Conservation (phyloP, 1,284 basidiomycete species). For the Stygiomarasmius scandens region DNA sequence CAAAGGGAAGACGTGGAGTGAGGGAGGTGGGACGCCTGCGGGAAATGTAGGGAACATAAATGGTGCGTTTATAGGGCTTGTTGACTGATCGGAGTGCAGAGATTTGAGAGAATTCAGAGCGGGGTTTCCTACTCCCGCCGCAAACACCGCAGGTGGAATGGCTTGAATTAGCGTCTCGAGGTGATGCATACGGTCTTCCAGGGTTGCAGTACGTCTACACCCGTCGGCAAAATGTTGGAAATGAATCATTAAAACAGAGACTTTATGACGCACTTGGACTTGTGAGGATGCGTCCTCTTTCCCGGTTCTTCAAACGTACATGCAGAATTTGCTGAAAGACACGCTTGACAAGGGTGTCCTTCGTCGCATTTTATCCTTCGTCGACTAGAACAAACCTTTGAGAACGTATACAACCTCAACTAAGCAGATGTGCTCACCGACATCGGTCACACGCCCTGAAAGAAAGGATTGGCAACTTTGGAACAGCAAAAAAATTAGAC, state of each 20-base stretch:
- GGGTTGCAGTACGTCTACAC: slow-evolving; percentile 68
- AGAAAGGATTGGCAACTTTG: slow-evolving; percentile 4
- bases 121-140: slow-evolving; percentile 41
- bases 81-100: slow-evolving; percentile 35
- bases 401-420: not conserved
- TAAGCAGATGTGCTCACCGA: slow-evolving; percentile 55
- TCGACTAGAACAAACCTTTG: slow-evolving; percentile 53
- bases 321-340: slow-evolving; percentile 72
- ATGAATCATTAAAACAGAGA: not conserved
- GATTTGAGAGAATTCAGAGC: slow-evolving; percentile 22
- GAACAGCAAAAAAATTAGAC: no score
- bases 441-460: slow-evolving; percentile 82
- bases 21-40: slow-evolving; percentile 74
- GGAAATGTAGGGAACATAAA: slow-evolving; percentile 59
- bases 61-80: slow-evolving; percentile 52
- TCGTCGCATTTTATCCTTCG: slow-evolving; percentile 83
- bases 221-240: slow-evolving; percentile 24
- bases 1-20: slow-evolving; percentile 72
- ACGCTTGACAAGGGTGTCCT: slow-evolving; percentile 83
- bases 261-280: slow-evolving; percentile 61
- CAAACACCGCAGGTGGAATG: slow-evolving; percentile 77
- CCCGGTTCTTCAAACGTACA: slow-evolving; percentile 86
- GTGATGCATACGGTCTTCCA: slow-evolving; percentile 85
- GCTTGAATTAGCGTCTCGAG: slow-evolving; percentile 80
- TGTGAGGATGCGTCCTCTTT: slow-evolving; percentile 80